phyloP scores from a whole-genome alignment of 495 filamentous ascomycete species.

The Xylaria bambusicola region DNA sequence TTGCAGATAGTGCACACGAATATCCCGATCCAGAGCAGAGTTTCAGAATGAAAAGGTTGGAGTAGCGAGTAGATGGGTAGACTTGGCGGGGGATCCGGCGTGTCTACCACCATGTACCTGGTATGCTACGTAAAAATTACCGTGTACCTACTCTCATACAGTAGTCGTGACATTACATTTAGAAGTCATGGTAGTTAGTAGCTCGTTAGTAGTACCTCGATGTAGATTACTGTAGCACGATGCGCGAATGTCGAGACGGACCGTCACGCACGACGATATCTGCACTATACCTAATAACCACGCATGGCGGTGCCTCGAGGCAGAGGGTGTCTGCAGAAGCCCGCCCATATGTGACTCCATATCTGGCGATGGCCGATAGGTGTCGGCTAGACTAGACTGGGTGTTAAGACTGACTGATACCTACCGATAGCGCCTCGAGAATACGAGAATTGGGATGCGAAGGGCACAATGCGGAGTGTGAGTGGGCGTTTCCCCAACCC shows the following conservation, averaged over 20 bases:
- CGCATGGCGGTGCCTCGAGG: no score
- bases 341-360: not conserved
- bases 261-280: not conserved
- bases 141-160: not conserved
- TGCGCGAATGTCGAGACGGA: no score
- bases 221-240: no score
- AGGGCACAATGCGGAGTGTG: conserved; percentile 15
- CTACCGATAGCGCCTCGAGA: not conserved
- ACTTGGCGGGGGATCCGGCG: conserved; percentile 7
- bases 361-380: not conserved
- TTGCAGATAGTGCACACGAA: no score
- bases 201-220: no score
- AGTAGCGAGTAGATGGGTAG: not conserved
- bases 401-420: no score
- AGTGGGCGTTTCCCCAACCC: conserved; percentile 13
- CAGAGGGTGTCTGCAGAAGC: conserved; percentile 5
- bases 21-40: no score
- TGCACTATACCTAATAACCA: conserved; percentile 6
- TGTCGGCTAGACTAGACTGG: not conserved
- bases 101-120: not conserved
- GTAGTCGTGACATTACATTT: not conserved
- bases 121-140: no score
- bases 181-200: no score
- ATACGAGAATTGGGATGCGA: conserved; percentile 20
- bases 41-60: not conserved